Percentiles rank a stretch among this genome's conserved stretches.
phyloP scores from a whole-genome alignment of 192 early-diverging fungal genomes.

The Backusella tarrabulga region DNA sequence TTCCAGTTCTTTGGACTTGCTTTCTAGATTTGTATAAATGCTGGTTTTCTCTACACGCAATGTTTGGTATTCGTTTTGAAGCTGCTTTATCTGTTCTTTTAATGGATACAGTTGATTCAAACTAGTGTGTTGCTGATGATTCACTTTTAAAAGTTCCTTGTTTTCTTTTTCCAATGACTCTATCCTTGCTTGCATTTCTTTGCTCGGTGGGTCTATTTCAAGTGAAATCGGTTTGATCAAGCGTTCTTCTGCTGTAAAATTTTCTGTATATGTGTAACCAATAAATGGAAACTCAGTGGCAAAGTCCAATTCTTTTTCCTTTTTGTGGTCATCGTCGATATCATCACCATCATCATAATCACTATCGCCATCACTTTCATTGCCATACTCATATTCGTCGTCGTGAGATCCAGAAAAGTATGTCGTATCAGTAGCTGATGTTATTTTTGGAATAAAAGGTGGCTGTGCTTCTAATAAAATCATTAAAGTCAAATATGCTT shows the following conservation, averaged over 20 bases:
- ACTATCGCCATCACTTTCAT: background rate
- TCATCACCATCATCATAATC: background rate
- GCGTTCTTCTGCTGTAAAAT: background rate
- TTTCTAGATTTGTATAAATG: background rate
- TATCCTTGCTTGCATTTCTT: background rate
- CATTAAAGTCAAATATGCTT: background rate
- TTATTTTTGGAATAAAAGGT: constrained; percentile 88
- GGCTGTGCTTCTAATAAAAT: constrained; percentile 46
- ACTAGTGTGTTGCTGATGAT: background rate
- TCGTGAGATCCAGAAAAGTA: constrained; percentile 71
- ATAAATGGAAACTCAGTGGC: constrained; percentile 79
- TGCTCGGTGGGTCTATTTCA: background rate
- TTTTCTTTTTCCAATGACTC: background rate
- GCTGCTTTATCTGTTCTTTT: background rate
- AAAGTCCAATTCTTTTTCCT: constrained; percentile 48
- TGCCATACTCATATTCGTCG: background rate
- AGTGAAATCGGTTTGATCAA: background rate
- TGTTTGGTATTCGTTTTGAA: background rate
- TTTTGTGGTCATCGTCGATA: constrained; percentile 29
- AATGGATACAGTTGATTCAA: background rate
- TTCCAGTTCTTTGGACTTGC: background rate
- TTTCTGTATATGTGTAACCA: constrained; percentile 62
- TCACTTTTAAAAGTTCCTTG: background rate
- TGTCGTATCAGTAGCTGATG: constrained; percentile 82
- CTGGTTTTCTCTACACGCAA: background rate